Evolutionary conservation across 352 stramenopile species (phyloP).

Genomic region (Globisporangium rhizosaccharum): DNA sequence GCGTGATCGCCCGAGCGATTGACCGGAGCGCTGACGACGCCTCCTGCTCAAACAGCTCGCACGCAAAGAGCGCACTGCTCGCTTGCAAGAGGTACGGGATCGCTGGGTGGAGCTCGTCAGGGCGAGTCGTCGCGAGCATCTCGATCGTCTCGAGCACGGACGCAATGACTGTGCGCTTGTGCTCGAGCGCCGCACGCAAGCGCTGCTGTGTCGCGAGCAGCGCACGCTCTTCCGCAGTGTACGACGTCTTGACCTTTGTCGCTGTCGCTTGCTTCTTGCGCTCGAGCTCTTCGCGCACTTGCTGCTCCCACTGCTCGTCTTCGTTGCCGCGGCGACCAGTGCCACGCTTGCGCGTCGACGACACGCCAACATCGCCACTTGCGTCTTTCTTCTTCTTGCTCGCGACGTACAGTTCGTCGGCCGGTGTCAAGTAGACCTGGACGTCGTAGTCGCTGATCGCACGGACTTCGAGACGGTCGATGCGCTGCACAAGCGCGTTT

Average conservation of each 20-base stretch:
- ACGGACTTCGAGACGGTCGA: conserved; percentile 43
- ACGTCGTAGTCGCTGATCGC: conserved; percentile 57
- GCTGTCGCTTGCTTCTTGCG: conserved; percentile 47
- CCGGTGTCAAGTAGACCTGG: conserved; percentile 50
- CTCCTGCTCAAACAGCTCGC: conserved; percentile 43
- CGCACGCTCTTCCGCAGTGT: conserved; percentile 51
- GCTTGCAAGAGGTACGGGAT: conserved; percentile 61
- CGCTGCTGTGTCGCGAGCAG: conserved; percentile 56
- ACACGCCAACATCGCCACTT: background rate
- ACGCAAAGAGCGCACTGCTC: conserved; percentile 48
- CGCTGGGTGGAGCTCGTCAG: conserved; percentile 70
- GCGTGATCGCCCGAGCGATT: conserved; percentile 58
- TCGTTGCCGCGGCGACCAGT: conserved; percentile 48
- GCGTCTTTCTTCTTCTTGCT: conserved; percentile 36
- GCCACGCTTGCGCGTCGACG: conserved; percentile 27
- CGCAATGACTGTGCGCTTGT: conserved; percentile 34
- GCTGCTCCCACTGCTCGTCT: conserved; percentile 83
- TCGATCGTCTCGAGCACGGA: conserved; percentile 53
- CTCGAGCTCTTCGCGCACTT: conserved; percentile 76
- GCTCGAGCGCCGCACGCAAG: conserved; percentile 39
- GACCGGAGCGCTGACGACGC: conserved; percentile 31
- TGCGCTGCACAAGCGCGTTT: conserved; percentile 42
- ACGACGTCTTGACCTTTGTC: conserved; percentile 33
- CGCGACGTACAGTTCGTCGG: conserved; percentile 68
- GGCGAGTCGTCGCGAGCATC: conserved; percentile 46